A percentile compares a stretch with the other conserved stretches of the same genome.
These are phyloP conservation scores for Tuber aestivum DNA, from an alignment of 495 filamentous ascomycete species.

Conservation along the genomic window DNA sequence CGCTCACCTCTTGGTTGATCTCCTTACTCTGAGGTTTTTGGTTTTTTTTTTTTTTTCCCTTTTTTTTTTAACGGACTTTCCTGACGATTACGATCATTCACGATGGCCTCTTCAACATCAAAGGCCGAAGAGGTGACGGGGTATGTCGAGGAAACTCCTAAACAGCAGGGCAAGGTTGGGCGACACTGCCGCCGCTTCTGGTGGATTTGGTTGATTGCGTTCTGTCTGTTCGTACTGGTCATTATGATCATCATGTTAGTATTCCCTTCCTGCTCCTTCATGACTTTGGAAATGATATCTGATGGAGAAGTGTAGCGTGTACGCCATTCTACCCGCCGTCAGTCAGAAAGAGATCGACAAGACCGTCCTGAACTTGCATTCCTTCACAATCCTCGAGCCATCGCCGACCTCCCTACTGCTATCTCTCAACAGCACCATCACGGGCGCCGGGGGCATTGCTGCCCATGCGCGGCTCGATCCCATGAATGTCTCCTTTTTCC, in stretches of 20 bases:
- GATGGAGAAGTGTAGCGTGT: constrained; percentile 24
- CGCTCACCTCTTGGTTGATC: background rate
- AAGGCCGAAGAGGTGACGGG: constrained; percentile 12
- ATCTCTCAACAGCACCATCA: constrained; percentile 34
- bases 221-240: constrained; percentile 32
- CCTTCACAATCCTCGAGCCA: constrained; percentile 33
- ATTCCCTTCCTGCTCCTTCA: background rate
- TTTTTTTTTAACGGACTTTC: background rate
- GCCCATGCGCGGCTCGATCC: constrained; percentile 25
- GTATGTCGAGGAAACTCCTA: constrained; percentile 12
- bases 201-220: constrained; percentile 33
- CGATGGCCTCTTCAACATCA: constrained; percentile 15
- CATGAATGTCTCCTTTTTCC: constrained; percentile 31
- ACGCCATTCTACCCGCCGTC: constrained; percentile 36
- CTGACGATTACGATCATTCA: background rate
- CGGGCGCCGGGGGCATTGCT: constrained; percentile 32
- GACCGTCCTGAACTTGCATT: constrained; percentile 32
- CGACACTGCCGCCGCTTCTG: constrained; percentile 30
- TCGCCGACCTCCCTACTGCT: constrained; percentile 25
- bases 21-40: background rate
- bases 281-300: background rate
- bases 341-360: constrained; percentile 37
- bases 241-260: constrained; percentile 35
- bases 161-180: constrained; percentile 10
- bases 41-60: background rate